A percentile compares a stretch with the other conserved stretches of the same genome.
Conservation (phyloP, 2,329 filamentous ascomycete species). For the Paracoccidioides lutzii region DNA sequence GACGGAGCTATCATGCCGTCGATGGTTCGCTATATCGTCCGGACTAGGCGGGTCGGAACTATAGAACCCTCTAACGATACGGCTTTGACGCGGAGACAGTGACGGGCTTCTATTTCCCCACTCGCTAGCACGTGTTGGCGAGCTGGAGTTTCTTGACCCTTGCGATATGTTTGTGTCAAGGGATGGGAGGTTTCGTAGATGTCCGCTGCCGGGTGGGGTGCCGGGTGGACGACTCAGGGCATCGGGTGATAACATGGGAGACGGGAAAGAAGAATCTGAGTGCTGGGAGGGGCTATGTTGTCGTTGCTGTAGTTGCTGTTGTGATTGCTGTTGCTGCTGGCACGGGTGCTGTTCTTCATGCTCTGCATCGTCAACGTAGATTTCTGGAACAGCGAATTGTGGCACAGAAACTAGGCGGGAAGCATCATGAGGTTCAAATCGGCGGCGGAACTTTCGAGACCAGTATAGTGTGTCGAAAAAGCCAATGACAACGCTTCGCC, state of each 20-base stretch:
- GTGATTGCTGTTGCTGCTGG: neutral
- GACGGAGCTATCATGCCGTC: slow-evolving; percentile 54
- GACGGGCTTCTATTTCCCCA: slow-evolving; percentile 42
- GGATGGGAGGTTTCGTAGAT: slow-evolving; percentile 45
- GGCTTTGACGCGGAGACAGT: slow-evolving; percentile 19
- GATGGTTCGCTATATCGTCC: slow-evolving; percentile 26
- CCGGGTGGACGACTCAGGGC: slow-evolving; percentile 12
- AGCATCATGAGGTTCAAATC: slow-evolving; percentile 57
- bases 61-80: neutral
- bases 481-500: slow-evolving; percentile 75
- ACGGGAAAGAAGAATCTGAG: slow-evolving; percentile 12
- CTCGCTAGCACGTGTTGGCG: slow-evolving; percentile 34
- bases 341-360: slow-evolving; percentile 15
- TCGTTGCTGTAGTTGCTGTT: neutral
- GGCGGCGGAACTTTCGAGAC: slow-evolving; percentile 66
- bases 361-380: slow-evolving; percentile 71
- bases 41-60: slow-evolving; percentile 4
- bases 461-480: slow-evolving; percentile 94
- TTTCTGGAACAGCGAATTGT: slow-evolving; percentile 74
- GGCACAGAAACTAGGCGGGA: slow-evolving; percentile 68
- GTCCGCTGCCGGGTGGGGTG: slow-evolving; percentile 25
- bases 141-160: slow-evolving; percentile 26
- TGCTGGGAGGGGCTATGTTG: neutral
- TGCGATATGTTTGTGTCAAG: slow-evolving; percentile 26
- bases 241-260: slow-evolving; percentile 25